A percentile compares a stretch with the other conserved stretches of the same genome.
Conservation (phyloP, 305 asterid species). For the Plantago coronopus region DNA sequence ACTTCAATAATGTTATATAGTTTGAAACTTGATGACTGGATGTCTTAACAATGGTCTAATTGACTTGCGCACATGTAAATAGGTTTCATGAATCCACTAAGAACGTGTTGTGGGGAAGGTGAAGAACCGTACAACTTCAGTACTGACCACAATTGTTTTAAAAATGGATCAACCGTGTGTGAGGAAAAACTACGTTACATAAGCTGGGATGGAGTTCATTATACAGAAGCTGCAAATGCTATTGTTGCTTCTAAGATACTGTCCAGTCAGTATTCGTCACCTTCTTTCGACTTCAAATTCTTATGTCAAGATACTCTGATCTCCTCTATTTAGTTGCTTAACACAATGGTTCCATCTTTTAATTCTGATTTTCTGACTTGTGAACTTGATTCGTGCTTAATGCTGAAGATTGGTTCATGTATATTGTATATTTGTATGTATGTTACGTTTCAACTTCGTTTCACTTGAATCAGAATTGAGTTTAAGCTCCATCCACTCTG, state of each 20-base stretch:
- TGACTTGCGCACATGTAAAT: neutral
- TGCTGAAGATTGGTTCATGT: no score
- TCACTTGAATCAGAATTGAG: no score
- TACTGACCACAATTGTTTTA: slow-evolving; percentile 15
- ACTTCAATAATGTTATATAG: neutral
- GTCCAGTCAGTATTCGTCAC: slow-evolving; percentile 1
- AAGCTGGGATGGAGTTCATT: slow-evolving; percentile 36
- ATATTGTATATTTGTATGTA: no score
- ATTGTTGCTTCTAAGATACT: slow-evolving; percentile 1
- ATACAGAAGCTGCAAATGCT: slow-evolving; percentile 7
- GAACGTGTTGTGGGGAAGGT: slow-evolving; percentile 35
- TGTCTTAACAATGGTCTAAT: neutral
- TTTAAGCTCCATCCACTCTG: no score
- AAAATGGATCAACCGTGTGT: slow-evolving; percentile 23
- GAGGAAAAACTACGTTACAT: slow-evolving; percentile 21
- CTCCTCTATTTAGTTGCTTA: neutral
- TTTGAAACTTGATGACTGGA: neutral
- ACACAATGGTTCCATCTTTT: neutral
- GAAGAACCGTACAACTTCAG: slow-evolving; percentile 33
- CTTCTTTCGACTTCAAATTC: slow-evolving; percentile 1
- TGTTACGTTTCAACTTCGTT: no score
- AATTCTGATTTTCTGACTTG: no score
- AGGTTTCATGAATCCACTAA: slow-evolving; percentile 8
- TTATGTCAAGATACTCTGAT: neutral
- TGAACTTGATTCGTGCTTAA: no score